Conservation (phyloP, 2,329 filamentous ascomycete species). For the Botryotinia calthae region DNA sequence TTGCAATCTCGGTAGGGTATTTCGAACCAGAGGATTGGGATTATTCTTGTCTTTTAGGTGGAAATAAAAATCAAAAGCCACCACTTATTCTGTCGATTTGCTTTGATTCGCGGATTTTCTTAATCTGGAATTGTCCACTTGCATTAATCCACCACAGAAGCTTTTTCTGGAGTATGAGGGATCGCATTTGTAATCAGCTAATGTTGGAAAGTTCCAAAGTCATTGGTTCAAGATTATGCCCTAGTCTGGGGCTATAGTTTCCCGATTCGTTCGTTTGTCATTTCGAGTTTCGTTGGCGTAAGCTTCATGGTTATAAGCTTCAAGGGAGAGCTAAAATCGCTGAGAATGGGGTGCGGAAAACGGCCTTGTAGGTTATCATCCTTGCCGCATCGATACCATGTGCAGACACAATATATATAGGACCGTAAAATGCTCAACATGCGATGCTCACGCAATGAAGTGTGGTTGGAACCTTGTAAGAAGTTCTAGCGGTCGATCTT, state of each 20-base stretch:
- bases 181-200: neutral
- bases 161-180: neutral
- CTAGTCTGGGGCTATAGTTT: neutral
- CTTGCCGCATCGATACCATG: conserved; percentile 7
- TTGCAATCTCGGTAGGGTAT: neutral
- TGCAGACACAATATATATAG: neutral
- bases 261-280: neutral
- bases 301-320: neutral
- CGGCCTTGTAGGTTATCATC: conserved; percentile 1
- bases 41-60: neutral
- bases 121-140: neutral
- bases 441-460: neutral
- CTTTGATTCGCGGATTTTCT: neutral
- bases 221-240: neutral
- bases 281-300: neutral
- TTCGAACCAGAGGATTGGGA: neutral
- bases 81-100: neutral
- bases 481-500: neutral
- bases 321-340: neutral
- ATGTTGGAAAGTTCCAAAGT: neutral
- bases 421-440: neutral
- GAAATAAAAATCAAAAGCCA: neutral
- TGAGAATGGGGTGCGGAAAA: neutral
- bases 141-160: neutral
- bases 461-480: neutral